phyloP scores from a whole-genome alignment of 2,329 filamentous ascomycete genomes.

The Arthrobotrys pseudoclavata region DNA sequence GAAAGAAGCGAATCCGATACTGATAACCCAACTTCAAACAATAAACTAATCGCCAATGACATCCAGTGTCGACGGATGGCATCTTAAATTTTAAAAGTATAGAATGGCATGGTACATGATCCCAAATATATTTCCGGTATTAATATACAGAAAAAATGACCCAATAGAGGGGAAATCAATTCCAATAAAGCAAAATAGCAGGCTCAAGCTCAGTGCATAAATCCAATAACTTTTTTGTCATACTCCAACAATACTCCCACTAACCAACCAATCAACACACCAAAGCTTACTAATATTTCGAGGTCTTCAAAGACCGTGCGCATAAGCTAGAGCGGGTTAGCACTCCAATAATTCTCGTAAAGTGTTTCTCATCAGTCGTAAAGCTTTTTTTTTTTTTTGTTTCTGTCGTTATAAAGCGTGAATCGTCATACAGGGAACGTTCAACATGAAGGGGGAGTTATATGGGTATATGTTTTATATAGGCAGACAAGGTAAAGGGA shows the following conservation, averaged over 20 bases:
- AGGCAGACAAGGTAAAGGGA: neutral
- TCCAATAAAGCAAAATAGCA: neutral
- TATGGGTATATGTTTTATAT: constrained; percentile 22
- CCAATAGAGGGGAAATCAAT: neutral
- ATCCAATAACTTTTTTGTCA: constrained; percentile 24
- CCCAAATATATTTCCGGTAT: constrained; percentile 29
- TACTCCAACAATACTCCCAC: constrained; percentile 2
- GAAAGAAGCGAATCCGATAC: constrained; percentile 39
- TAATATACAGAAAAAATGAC: constrained; percentile 18
- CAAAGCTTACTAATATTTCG: neutral
- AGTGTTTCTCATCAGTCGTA: constrained; percentile 25
- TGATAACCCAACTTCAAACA: no score
- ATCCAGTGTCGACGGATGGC: neutral
- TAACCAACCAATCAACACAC: neutral
- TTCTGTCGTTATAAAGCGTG: constrained; percentile 34
- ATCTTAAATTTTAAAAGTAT: neutral
- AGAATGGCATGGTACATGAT: neutral
- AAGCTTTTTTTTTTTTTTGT: neutral
- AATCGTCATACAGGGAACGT: constrained; percentile 35
- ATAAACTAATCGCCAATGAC: no score
- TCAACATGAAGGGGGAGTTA: constrained; percentile 25
- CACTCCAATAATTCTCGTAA: constrained; percentile 15
- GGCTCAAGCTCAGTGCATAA: neutral
- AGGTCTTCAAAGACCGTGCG: neutral
- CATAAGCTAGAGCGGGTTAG: constrained; percentile 7